Evolutionary conservation across 2,329 filamentous ascomycete genomes (phyloP), one percentile per base, ranked within the genome.

Genomic region (Pestalotiopsis sp.): DNA sequence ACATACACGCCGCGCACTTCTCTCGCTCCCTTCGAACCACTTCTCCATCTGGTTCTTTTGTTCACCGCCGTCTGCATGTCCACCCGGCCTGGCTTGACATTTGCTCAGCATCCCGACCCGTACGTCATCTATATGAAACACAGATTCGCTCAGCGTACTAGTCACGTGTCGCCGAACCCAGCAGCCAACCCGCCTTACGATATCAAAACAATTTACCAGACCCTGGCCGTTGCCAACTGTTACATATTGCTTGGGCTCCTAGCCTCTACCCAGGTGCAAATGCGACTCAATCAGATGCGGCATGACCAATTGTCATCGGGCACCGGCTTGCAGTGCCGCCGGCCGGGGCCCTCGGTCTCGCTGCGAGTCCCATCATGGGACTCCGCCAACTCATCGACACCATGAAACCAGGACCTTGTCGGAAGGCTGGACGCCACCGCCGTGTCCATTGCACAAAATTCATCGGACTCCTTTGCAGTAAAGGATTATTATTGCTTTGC

Each of bases 91-190:
- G 6, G 27, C 9, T 27, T 7, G 31, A 17, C 63, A n/a, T 52
- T 52, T 52, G 17, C 45, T 52, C 11, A 65, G 20, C 13, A 36
- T 49, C 31, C 23, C 63, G 13, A 57, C 31, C 25, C 14, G 63
- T 65, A 41, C 38, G 63, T 23, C 20, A 45, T 65, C 63, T 57
- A 65, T 38, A 36, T 65, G 63, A 65, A 65, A 65, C 63, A 39
- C 25, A 64, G 20, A 38, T 17, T 49, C 41, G 31, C n/a, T 57
- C 27, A 58, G 49, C 36, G 41, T 49, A 39, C 4, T 20, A 23
- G 59, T 62, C 59, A 62, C 59, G 59, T 62, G 59, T 39, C 59
- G 14, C 13, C 20, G 45, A 20, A 62, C 25, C 59, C 31, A 36
- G 25, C 31, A 17, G 14, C 17, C 27, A 39, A 62, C 27, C 27